Conservation (phyloP, 805 yeast species). For the Lipomyces oligophaga region DNA sequence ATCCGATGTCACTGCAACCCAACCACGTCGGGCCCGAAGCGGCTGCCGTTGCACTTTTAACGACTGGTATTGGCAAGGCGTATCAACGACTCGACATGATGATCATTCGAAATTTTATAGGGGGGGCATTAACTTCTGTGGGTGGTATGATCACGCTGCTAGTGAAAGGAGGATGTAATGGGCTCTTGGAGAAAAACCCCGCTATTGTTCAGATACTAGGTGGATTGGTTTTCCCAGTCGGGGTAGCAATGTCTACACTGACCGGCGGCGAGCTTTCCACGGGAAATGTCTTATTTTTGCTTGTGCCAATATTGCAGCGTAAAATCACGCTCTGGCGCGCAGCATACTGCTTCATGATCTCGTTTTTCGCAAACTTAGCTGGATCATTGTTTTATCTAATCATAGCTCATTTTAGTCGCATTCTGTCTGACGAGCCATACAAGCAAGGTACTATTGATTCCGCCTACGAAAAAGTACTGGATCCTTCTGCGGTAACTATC, state of each 20-base stretch:
- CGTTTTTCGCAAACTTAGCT: constrained; percentile 22
- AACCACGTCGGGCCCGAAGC: constrained; percentile 25
- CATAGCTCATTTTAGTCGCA: constrained; percentile 25
- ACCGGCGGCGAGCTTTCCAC: constrained; percentile 29
- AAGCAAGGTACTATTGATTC: constrained; percentile 17
- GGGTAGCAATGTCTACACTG: constrained; percentile 25
- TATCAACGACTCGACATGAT: constrained; percentile 23
- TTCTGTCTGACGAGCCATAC: constrained; percentile 23
- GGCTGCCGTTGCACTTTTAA: constrained; percentile 22
- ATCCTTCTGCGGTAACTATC: constrained; percentile 13
- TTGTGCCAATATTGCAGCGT: constrained; percentile 24
- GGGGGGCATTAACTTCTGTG: constrained; percentile 27
- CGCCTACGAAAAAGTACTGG: constrained; percentile 24
- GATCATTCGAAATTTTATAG: constrained; percentile 24
- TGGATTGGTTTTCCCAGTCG: constrained; percentile 29
- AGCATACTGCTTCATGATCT: constrained; percentile 13
- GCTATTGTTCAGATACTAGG: constrained; percentile 22
- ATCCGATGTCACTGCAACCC: constrained; percentile 5
- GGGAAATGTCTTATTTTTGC: constrained; percentile 24
- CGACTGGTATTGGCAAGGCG: constrained; percentile 23
- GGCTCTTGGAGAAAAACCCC: constrained; percentile 19
- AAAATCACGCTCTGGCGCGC: constrained; percentile 25
- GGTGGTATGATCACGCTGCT: constrained; percentile 28
- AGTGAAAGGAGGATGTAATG: constrained; percentile 28
- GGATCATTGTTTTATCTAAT: constrained; percentile 26